Base-by-base conservation (phyloP, 2,329 filamentous ascomycete genomes). In the Colletotrichum camelliae region DNA sequence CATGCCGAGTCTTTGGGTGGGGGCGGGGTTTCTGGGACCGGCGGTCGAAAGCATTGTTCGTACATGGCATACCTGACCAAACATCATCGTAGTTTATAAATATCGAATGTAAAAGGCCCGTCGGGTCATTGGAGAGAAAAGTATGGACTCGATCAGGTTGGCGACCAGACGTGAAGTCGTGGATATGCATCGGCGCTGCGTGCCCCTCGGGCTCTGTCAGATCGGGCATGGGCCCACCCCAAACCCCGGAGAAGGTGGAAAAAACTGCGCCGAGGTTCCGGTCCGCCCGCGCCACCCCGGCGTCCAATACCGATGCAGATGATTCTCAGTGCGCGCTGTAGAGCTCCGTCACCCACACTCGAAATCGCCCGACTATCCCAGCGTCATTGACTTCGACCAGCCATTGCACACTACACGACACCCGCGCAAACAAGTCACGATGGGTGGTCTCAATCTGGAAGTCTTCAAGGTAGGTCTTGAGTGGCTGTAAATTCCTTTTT, bases 391-490 rank as follows among this genome's bases (percentile, higher is more conserved):
- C n/a, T 61, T 18, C 27, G 35, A 48, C 21, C 39, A 35, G 29
- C 27, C 15, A 15, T 10, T 24, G 31, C 29, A 35, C 35, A 65
- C 48, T 21, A 48, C 29, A 71, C 21, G 21, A 61, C 24, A 15
- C 13, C 16, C 7, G 37, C 61, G 52, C 27, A 66, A 52, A 66
- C 24, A 55, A 29, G 16, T 24, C 18, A 60, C 35, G 10, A 92
- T 97, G 91, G 94, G 91, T 74, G 95, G 95, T 72, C 91, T 95
- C 15, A 97, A 97, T 84, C 91, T 98, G 75, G 95, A 98, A 88
- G 92, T 98, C 79, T 95, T 96, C 90, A 98, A 97, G 87, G 95
- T 96, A 86, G 75, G 83, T 37, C 27, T 21, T 27, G 18, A 9
- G 7, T n/a, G 77, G 43, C 27, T 65, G 16, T 58, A 24, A 10